Evolutionary conservation across 805 yeast species (phyloP).

Genomic region (Candida andamanensis): DNA sequence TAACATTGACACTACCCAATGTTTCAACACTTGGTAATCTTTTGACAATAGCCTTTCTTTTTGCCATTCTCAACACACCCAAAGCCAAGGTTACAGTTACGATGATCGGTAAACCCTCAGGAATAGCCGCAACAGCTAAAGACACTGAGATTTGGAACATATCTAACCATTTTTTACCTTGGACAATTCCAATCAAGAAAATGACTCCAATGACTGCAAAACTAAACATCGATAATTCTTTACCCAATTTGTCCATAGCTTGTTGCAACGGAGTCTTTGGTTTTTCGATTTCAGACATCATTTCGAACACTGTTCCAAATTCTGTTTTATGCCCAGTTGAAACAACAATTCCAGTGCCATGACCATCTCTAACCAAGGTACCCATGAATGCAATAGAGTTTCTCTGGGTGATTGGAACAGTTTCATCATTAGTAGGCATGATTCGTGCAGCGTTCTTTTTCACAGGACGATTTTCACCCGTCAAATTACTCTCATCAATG

Average conservation of each 20-base stretch:
- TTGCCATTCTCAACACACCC: constrained; percentile 96
- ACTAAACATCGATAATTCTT: constrained; percentile 78
- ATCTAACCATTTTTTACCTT: constrained; percentile 93
- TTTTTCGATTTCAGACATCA: constrained; percentile 93
- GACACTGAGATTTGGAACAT: constrained; percentile 98
- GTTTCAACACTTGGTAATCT: constrained; percentile 94
- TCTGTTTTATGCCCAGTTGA: constrained; percentile 89
- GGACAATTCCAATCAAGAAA: constrained; percentile 81
- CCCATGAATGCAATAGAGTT: constrained; percentile 91
- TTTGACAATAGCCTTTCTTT: constrained; percentile 87
- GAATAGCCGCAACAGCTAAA: constrained; percentile 97
- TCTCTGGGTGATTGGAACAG: constrained; percentile 63
- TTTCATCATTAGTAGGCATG: constrained; percentile 30
- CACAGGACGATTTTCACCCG: constrained; percentile 93
- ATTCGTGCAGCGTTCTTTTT: constrained; percentile 50
- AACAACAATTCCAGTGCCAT: constrained; percentile 87
- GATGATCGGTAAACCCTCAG: constrained; percentile 97
- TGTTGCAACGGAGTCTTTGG: constrained; percentile 96
- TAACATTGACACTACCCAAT: constrained; percentile 88
- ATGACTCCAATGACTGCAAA: constrained; percentile 88
- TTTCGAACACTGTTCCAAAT: constrained; percentile 89
- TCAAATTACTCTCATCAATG: constrained; percentile 89
- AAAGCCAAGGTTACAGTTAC: constrained; percentile 96
- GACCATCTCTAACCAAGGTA: constrained; percentile 93
- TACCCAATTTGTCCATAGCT: constrained; percentile 93